Percentiles rank a stretch among this genome's conserved stretches.
phyloP scores from a whole-genome alignment of 2,329 filamentous ascomycete species.

The Arthrobotrys sphaeroides region DNA sequence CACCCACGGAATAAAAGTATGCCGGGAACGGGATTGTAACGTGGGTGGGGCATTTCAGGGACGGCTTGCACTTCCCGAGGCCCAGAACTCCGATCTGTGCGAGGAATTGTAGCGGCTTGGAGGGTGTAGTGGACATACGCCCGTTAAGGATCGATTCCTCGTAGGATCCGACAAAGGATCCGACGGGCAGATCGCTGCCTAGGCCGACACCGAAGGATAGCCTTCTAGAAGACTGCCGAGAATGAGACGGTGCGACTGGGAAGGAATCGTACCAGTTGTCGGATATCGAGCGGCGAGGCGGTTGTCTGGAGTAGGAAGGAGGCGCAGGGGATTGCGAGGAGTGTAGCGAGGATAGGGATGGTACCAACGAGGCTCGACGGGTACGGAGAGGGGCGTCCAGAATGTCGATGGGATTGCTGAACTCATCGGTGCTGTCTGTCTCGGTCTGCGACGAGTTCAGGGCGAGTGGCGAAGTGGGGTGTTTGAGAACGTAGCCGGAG shows the following conservation, averaged over 20 bases:
- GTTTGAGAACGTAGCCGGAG: constrained; percentile 82
- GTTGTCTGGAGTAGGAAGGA: constrained; percentile 65
- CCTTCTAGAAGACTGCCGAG: constrained; percentile 67
- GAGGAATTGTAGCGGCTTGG: constrained; percentile 88
- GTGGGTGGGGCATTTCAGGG: constrained; percentile 84
- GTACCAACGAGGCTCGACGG: constrained; percentile 77
- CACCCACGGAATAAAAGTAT: constrained; percentile 76
- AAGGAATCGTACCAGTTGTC: constrained; percentile 62
- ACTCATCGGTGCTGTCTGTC: constrained; percentile 58
- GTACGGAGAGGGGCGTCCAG: constrained; percentile 64
- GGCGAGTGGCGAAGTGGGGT: constrained; percentile 90
- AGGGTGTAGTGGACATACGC: constrained; percentile 95
- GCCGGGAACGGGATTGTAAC: constrained; percentile 91
- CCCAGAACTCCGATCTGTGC: constrained; percentile 95
- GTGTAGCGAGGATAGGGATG: constrained; percentile 67
- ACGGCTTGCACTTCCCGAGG: constrained; percentile 85
- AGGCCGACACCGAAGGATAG: constrained; percentile 77
- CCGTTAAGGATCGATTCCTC: constrained; percentile 95
- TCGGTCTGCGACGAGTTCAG: constrained; percentile 67
- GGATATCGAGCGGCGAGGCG: constrained; percentile 74
- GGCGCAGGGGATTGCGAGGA: constrained; percentile 58
- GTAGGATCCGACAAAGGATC: constrained; percentile 96
- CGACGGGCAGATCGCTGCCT: constrained; percentile 80
- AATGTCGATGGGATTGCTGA: constrained; percentile 70
- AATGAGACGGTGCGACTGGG: constrained; percentile 64